These are phyloP conservation scores for Candida krabiensis DNA, from an alignment of 805 yeast species.

Conservation along the genomic window DNA sequence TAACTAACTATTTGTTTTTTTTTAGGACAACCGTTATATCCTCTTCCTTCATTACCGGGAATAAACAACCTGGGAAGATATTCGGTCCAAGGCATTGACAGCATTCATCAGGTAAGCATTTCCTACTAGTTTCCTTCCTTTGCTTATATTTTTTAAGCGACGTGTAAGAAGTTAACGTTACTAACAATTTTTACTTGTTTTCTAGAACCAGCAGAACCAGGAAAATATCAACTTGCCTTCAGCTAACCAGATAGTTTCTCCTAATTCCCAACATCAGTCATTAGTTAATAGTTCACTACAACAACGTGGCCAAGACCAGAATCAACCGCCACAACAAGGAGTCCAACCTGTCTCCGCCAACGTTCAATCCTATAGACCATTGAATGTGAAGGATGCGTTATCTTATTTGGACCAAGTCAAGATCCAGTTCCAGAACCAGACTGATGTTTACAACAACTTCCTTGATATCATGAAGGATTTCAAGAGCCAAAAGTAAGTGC, in stretches of 20 bases:
- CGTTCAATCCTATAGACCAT: conserved; percentile 59
- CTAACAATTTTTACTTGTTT: no score
- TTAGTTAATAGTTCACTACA: conserved; percentile 16
- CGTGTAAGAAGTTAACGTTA: no score
- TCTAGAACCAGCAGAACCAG: conserved; percentile 19
- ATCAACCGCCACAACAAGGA: conserved; percentile 26
- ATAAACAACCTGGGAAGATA: conserved; percentile 49
- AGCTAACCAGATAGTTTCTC: conserved; percentile 29
- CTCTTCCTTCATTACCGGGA: conserved; percentile 53
- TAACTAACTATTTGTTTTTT: conserved; percentile 4
- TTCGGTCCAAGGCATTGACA: conserved; percentile 47
- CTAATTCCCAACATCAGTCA: conserved; percentile 19
- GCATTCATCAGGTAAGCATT: conserved; percentile 31
- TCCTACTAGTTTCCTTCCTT: not conserved
- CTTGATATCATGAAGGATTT: conserved; percentile 98
- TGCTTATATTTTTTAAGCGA: not conserved
- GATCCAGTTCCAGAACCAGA: conserved; percentile 85
- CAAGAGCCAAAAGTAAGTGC: conserved; percentile 77
- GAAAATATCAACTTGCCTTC: conserved; percentile 32
- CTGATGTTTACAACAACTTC: conserved; percentile 94
- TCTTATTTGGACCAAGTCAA: conserved; percentile 95
- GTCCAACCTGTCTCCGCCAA: conserved; percentile 25
- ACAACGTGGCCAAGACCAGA: conserved; percentile 7
- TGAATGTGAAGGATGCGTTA: conserved; percentile 94
- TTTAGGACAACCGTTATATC: conserved; percentile 48